Percentiles rank a stretch among this genome's conserved stretches.
These are phyloP conservation scores for Funneliformis geosporum DNA, from an alignment of 192 early-diverging fungal species.

Conservation along the genomic window DNA sequence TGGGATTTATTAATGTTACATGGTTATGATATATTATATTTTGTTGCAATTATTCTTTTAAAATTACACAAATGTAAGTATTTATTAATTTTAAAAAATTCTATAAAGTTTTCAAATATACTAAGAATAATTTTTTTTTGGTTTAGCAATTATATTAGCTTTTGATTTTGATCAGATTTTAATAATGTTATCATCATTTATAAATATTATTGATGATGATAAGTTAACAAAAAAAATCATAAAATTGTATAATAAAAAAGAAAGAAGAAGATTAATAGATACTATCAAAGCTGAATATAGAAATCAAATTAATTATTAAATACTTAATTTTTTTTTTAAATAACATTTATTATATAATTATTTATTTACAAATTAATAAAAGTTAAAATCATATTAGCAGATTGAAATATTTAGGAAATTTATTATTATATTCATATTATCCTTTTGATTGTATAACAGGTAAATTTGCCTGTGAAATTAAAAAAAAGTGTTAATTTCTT, in stretches of 20 bases:
- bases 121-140: neutral
- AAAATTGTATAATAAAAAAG: constrained; percentile 39
- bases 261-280: neutral
- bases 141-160: constrained; percentile 41
- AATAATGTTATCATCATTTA: constrained; percentile 48
- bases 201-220: constrained; percentile 54
- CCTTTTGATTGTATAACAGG: no score
- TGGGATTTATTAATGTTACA: constrained; percentile 56
- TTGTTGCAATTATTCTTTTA: constrained; percentile 51
- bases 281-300: constrained; percentile 21
- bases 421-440: no score
- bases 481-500: no score
- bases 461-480: no score
- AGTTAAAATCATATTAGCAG: no score
- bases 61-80: constrained; percentile 50
- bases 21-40: constrained; percentile 57
- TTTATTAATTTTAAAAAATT: neutral
- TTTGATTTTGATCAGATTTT: constrained; percentile 52
- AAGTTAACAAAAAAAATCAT: constrained; percentile 41
- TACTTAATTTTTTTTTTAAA: no score
- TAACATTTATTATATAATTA: no score
- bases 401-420: no score
- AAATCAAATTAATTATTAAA: neutral
- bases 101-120: neutral
- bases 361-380: no score